These are phyloP conservation scores for Aphanomyces cochlioides DNA, from an alignment of 352 stramenopile genomes.

Conservation along the genomic window DNA sequence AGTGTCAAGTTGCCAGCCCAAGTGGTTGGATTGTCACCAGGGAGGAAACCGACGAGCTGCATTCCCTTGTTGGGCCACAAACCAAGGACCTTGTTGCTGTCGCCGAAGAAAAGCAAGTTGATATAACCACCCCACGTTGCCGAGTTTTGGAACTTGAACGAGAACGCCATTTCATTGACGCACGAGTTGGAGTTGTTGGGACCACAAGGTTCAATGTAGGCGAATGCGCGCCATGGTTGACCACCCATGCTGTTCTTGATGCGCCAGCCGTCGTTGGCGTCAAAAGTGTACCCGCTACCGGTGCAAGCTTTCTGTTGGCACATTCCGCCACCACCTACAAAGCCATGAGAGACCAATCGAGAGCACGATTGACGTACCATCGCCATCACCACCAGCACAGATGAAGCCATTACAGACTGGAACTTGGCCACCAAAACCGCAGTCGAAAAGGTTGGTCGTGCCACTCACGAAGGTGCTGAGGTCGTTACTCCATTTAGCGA, in stretches of 20 bases:
- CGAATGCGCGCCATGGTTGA: neutral
- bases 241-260: neutral
- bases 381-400: neutral
- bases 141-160: neutral
- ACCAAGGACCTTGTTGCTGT: neutral
- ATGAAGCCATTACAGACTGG: neutral
- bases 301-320: neutral
- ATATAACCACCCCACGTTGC: neutral
- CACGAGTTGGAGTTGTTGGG: neutral
- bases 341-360: neutral
- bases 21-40: neutral
- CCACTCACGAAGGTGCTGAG: neutral
- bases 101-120: neutral
- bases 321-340: neutral
- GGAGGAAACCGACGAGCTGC: neutral
- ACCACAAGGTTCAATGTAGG: neutral
- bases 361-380: neutral
- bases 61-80: neutral
- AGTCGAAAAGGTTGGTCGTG: neutral
- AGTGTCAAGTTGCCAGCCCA: neutral
- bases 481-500: neutral
- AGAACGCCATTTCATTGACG: neutral
- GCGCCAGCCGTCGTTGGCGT: neutral
- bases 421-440: neutral
- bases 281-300: neutral